Evolutionary conservation across 306 rosid genomes (phyloP), one percentile per base, ranked within the genome.

Genomic region (Begonia masoniana): DNA sequence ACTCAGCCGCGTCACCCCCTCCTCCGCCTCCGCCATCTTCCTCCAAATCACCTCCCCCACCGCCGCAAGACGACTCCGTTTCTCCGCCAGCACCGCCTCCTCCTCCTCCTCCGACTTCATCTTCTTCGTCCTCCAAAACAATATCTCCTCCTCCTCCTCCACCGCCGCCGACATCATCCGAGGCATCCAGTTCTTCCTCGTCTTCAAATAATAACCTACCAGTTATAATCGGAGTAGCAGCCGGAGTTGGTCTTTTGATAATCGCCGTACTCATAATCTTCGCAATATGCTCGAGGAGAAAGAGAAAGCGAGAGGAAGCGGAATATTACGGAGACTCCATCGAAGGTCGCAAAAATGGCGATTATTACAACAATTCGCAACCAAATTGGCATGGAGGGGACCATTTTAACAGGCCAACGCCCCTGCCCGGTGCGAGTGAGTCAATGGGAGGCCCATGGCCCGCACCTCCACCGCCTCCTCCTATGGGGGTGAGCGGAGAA

Each of bases 341-440:
- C 46, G 70, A 73, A 79, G 88, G 88, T 81, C 42, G 11, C 55
- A 48, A 68, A 72, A 79, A 55, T 45, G 54, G 54, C 57, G 69
- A 53, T 47, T 79, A 73, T 56, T 73, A 77, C 76, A 71, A 66
- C 53, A 61, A 54, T 45, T 62, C 59, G 14, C 63, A 76, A 17
- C 59, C 51, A 2, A 68, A 52, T 43, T 82, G 84, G 79, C 76
- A 69, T 26, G 78, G 63, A 24, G 54, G 53, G 41, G 80, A 80
- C 52, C 88, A 78, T 59, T 77, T 70, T 52, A 82, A 78, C 23
- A n/a, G n/a, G n/a, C n/a, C n/a, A n/a, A n/a, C n/a, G n/a, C n/a
- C n/a, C n/a, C n/a, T n/a, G n/a, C n/a, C n/a, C n/a, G n/a, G n/a
- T n/a, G 68, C 83, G 72, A 31, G 39, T 31, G 39, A 31, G 39